phyloP scores from a whole-genome alignment of 2,329 filamentous ascomycete genomes.

The Cladophialophora chaetospira region DNA sequence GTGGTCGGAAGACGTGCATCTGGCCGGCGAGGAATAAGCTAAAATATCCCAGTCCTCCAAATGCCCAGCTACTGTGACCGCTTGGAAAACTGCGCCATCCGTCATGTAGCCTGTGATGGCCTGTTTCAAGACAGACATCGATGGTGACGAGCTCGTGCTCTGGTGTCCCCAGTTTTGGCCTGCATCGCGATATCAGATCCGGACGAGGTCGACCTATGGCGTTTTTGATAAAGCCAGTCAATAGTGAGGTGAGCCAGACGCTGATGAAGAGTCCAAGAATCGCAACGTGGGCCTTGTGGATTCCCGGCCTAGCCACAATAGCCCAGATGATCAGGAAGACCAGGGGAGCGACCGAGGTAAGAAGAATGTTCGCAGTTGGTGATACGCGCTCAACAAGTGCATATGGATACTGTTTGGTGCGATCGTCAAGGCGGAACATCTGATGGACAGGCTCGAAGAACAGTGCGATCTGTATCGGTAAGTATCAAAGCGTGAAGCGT shows the following conservation, averaged over 20 bases:
- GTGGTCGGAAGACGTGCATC: constrained; percentile 60
- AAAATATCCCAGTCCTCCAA: constrained; percentile 63
- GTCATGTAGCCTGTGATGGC: constrained; percentile 61
- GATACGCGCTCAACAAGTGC: constrained; percentile 81
- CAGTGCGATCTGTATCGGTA: constrained; percentile 62
- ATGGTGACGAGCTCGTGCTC: constrained; percentile 55
- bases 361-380: constrained; percentile 71
- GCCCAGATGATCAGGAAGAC: constrained; percentile 68
- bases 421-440: constrained; percentile 87
- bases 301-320: constrained; percentile 59
- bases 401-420: constrained; percentile 82
- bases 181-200: constrained; percentile 85
- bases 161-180: constrained; percentile 64
- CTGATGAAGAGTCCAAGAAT: constrained; percentile 78
- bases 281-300: constrained; percentile 82
- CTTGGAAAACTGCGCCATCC: constrained; percentile 67
- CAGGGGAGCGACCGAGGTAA: constrained; percentile 73
- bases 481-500: neutral
- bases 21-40: constrained; percentile 54
- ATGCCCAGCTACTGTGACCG: constrained; percentile 64
- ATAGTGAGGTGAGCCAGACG: constrained; percentile 73
- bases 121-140: constrained; percentile 51
- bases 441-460: constrained; percentile 85
- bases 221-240: constrained; percentile 92
- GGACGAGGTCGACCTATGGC: constrained; percentile 79